Evolutionary conservation across 2,329 filamentous ascomycete genomes (phyloP).

Genomic region (Westerdykella aurantiaca): DNA sequence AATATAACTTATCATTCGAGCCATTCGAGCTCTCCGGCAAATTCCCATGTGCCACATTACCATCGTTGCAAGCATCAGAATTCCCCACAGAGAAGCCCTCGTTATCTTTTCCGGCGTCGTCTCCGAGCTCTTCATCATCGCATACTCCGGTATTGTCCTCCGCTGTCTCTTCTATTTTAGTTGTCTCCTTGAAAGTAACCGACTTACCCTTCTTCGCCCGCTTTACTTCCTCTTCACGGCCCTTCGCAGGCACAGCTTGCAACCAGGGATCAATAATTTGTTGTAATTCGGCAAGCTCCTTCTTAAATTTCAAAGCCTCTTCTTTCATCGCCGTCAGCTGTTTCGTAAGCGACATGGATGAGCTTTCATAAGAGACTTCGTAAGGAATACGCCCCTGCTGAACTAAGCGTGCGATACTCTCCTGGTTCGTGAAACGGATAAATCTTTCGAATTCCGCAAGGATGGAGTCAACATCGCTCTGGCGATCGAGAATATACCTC

Average conservation of each 20-base stretch:
- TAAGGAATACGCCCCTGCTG: not conserved
- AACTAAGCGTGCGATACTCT: not conserved
- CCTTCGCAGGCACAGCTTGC: not conserved
- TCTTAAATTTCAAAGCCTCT: not conserved
- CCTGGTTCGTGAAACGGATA: not conserved
- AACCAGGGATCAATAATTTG: not conserved
- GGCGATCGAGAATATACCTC: not conserved
- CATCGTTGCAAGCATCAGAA: no score
- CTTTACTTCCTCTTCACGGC: not conserved
- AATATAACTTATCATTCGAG: no score
- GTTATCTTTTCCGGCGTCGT: no score
- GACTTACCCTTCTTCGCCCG: no score
- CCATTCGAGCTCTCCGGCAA: no score
- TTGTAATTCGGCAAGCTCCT: not conserved
- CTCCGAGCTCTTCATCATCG: no score
- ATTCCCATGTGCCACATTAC: no score
- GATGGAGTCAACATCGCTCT: not conserved
- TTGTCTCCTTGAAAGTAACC: no score
- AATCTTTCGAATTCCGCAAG: not conserved
- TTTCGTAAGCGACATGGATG: not conserved
- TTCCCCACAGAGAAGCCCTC: no score
- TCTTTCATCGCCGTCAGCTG: not conserved
- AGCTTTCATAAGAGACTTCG: not conserved
- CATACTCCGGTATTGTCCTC: no score
- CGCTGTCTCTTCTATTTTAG: no score